These are phyloP conservation scores for Schoenoplectus triqueter DNA, from an alignment of 202 grass and related monocot genomes.

Conservation along the genomic window DNA sequence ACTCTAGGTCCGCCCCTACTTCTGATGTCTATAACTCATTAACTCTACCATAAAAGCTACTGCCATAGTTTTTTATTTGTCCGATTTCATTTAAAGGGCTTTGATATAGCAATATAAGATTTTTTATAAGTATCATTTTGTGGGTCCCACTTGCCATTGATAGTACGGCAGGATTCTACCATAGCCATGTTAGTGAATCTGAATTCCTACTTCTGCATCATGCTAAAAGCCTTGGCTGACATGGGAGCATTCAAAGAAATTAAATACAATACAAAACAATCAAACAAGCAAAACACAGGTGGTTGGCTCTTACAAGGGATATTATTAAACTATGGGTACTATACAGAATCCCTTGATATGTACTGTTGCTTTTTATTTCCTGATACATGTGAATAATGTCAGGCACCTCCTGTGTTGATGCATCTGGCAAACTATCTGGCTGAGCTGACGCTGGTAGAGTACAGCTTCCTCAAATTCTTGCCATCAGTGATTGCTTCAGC, in stretches of 20 bases:
- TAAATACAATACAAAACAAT: neutral
- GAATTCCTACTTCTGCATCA: neutral
- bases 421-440: conserved; percentile 85
- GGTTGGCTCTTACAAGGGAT: neutral
- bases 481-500: conserved; percentile 84
- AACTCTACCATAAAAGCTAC: too few species aligned
- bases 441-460: conserved; percentile 69
- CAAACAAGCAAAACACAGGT: neutral
- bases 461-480: conserved; percentile 71
- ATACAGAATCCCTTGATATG: neutral
- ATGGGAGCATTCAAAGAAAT: neutral
- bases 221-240: neutral
- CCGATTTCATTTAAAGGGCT: too few species aligned
- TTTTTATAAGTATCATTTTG: too few species aligned
- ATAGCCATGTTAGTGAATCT: too few species aligned
- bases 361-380: conserved; percentile 28
- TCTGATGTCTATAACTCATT: too few species aligned
- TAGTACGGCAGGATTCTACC: too few species aligned
- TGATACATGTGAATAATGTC: conserved; percentile 42
- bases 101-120: too few species aligned
- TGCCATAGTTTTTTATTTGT: too few species aligned
- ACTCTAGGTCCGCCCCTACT: too few species aligned
- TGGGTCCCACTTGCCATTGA: too few species aligned
- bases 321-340: neutral
- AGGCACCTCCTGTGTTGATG: conserved; percentile 54